These are phyloP conservation scores for Amphicarpaea edgeworthii DNA, from an alignment of 306 rosid species.

Conservation along the genomic window DNA sequence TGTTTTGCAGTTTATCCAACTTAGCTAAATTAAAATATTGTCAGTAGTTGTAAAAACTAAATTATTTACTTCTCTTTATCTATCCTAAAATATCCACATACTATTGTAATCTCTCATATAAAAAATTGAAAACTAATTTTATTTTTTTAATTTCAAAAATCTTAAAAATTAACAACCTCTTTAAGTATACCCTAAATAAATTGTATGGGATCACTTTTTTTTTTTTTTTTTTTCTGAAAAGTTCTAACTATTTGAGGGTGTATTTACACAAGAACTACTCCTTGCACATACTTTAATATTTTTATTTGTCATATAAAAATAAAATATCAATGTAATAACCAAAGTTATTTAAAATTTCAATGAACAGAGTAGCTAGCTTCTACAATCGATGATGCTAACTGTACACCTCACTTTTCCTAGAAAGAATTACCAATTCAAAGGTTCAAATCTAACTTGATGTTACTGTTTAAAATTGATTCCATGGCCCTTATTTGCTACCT, in stretches of 20 bases:
- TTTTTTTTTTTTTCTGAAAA: too few species aligned
- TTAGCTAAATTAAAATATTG: neutral
- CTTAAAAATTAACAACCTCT: neutral
- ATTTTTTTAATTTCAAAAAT: too few species aligned
- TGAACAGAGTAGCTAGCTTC: neutral
- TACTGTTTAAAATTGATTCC: constrained; percentile 33
- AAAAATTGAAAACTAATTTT: too few species aligned
- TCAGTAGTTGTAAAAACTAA: too few species aligned
- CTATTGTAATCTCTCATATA: too few species aligned
- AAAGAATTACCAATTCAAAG: neutral
- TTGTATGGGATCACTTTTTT: neutral
- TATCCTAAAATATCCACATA: neutral
- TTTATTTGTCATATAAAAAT: too few species aligned
- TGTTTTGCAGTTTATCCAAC: neutral
- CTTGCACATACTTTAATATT: too few species aligned
- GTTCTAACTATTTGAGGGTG: neutral
- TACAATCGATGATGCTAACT: neutral
- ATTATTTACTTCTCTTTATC: too few species aligned
- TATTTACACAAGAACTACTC: too few species aligned
- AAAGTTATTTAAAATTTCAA: constrained; percentile 10
- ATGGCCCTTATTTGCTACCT: neutral
- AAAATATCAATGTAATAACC: neutral
- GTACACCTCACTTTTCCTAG: neutral
- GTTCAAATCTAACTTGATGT: neutral
- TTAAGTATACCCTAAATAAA: neutral